These are phyloP conservation scores for Macaranga tanarius DNA, from an alignment of 441 rosid genomes.

Conservation along the genomic window DNA sequence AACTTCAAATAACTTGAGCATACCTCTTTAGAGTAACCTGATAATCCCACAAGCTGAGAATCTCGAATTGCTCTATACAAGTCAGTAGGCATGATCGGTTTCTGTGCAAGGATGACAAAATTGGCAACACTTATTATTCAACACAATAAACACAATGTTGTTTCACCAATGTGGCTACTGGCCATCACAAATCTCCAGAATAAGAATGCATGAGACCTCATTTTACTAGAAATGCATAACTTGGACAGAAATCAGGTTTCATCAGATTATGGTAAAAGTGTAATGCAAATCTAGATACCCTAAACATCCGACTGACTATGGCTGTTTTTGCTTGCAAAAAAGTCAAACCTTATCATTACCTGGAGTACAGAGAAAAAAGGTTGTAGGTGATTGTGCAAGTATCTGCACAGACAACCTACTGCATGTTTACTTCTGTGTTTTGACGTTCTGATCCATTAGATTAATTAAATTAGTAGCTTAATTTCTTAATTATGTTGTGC, in stretches of 20 bases:
- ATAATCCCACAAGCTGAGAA: constrained; percentile 83
- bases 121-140: not conserved
- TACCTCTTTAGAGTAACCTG: constrained; percentile 92
- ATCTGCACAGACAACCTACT: not conserved
- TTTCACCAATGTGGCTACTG: not conserved
- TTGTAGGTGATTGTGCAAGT: not conserved
- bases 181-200: constrained; percentile 4
- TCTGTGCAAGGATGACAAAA: constrained; percentile 42
- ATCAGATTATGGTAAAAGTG: not conserved
- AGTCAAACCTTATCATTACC: not conserved
- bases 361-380: not conserved
- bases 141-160: not conserved
- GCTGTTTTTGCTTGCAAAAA: not conserved
- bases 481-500: too few species aligned
- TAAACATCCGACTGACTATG: not conserved
- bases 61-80: constrained; percentile 74
- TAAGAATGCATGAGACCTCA: not conserved
- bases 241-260: not conserved
- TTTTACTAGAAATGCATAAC: not conserved
- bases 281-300: not conserved
- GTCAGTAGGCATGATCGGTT: constrained; percentile 73
- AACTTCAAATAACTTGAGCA: constrained; percentile 11
- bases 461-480: not conserved
- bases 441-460: not conserved
- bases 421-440: not conserved